phyloP scores from a whole-genome alignment of 768 basidiomycete species.

The Strobilomyces dryophilus region DNA sequence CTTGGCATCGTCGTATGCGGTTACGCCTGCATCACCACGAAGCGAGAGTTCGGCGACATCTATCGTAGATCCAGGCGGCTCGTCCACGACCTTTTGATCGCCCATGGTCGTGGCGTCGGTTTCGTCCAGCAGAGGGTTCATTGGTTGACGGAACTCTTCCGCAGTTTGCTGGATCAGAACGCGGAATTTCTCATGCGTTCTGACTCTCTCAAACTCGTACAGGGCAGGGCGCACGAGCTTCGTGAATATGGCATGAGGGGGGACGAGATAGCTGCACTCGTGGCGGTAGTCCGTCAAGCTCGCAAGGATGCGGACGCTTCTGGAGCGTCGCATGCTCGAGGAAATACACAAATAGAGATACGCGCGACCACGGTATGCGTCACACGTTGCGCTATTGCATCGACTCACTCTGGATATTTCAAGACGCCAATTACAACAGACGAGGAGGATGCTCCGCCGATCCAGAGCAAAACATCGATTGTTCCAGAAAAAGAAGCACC shows the following conservation, averaged over 20 bases:
- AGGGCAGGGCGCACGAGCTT: background rate
- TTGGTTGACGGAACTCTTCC: background rate
- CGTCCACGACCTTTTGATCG: slow-evolving; percentile 20
- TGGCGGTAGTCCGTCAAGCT: background rate
- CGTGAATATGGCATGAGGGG: background rate
- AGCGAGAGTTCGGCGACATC: slow-evolving; percentile 17
- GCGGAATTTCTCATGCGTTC: background rate
- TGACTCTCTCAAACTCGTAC: background rate
- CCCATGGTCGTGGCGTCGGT: slow-evolving; percentile 10
- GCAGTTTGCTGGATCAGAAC: background rate
- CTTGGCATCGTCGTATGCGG: slow-evolving; percentile 15
- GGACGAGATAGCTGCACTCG: background rate
- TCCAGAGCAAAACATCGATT: too few species aligned
- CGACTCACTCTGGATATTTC: background rate
- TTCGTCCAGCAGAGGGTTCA: background rate
- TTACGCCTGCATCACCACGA: slow-evolving; percentile 34
- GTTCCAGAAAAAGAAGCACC: too few species aligned
- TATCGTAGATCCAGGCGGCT: slow-evolving; percentile 18
- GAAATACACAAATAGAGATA: background rate
- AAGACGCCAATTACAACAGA: background rate
- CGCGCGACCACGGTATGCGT: background rate
- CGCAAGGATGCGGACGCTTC: background rate
- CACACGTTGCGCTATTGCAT: too few species aligned
- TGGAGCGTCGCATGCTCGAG: background rate
- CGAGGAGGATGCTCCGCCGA: too few species aligned